Conservation (phyloP, 257 asterid genomes). For the Linaria vulgaris region DNA sequence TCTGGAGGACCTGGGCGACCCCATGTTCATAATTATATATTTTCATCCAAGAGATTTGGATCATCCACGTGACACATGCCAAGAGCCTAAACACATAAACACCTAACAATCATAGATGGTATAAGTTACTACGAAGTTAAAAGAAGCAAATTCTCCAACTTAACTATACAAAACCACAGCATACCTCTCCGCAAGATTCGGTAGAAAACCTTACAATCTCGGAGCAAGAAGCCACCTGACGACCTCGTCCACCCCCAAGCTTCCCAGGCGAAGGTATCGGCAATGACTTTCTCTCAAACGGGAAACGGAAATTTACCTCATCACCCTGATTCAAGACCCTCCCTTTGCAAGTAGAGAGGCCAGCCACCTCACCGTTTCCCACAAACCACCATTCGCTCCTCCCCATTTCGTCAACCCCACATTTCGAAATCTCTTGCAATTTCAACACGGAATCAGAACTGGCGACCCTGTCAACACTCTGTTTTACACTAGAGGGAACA, state of each 20-base stretch:
- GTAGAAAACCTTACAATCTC: slow-evolving; percentile 92
- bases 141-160: slow-evolving; percentile 4
- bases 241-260: slow-evolving; percentile 69
- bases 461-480: slow-evolving; percentile 14
- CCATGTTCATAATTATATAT: not conserved
- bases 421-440: slow-evolving; percentile 26
- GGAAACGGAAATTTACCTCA: slow-evolving; percentile 66
- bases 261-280: slow-evolving; percentile 57
- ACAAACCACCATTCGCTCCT: slow-evolving; percentile 91
- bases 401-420: slow-evolving; percentile 29
- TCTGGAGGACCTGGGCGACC: not conserved
- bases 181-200: slow-evolving; percentile 76
- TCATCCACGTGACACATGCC: slow-evolving; percentile 8
- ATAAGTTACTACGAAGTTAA: not conserved
- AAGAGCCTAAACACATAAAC: slow-evolving; percentile 14
- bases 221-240: slow-evolving; percentile 64
- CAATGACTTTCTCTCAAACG: slow-evolving; percentile 56
- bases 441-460: slow-evolving; percentile 20
- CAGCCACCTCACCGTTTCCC: slow-evolving; percentile 65
- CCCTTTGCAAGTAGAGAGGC: slow-evolving; percentile 89
- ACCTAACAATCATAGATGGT: not conserved
- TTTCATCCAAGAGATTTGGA: not conserved
- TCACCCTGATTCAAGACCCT: slow-evolving; percentile 69
- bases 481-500: slow-evolving; percentile 14
- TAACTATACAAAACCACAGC: not conserved